phyloP scores from a whole-genome alignment of 2,329 filamentous ascomycete species.

The Dothideomycetidae sp. region DNA sequence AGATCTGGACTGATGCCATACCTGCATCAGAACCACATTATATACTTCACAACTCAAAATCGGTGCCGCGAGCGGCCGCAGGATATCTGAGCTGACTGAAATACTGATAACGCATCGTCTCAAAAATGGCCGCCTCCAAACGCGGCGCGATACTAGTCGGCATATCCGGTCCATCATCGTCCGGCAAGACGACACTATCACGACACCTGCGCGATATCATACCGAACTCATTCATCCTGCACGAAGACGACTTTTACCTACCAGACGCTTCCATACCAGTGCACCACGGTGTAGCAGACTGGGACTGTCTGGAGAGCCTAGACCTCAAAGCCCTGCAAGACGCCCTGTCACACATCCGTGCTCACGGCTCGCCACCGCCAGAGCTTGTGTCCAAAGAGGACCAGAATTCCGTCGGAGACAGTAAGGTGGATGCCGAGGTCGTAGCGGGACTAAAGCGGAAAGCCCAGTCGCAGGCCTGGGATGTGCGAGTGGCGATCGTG shows the following conservation, averaged over 20 bases:
- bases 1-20: no score
- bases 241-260: slow-evolving; percentile 93
- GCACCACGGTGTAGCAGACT: slow-evolving; percentile 54
- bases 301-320: slow-evolving; percentile 77
- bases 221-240: slow-evolving; percentile 59
- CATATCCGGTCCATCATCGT: slow-evolving; percentile 80
- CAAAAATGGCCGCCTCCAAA: no score
- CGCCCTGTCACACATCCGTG: slow-evolving; percentile 55
- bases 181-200: slow-evolving; percentile 87
- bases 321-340: slow-evolving; percentile 53
- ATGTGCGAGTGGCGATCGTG: slow-evolving; percentile 49
- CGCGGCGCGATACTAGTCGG: slow-evolving; percentile 49
- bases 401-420: slow-evolving; percentile 35
- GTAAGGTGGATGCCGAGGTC: slow-evolving; percentile 25
- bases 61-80: no score
- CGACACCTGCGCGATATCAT: slow-evolving; percentile 73
- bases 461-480: background rate
- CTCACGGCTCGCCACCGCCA: slow-evolving; percentile 47
- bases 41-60: no score
- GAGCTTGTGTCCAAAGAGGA: slow-evolving; percentile 43
- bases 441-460: slow-evolving; percentile 20
- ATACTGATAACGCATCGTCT: no score
- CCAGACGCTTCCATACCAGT: slow-evolving; percentile 53
- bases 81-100: no score
- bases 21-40: no score